phyloP scores from a whole-genome alignment of 2,329 filamentous ascomycete species.

The Exophiala lecanii-corni region DNA sequence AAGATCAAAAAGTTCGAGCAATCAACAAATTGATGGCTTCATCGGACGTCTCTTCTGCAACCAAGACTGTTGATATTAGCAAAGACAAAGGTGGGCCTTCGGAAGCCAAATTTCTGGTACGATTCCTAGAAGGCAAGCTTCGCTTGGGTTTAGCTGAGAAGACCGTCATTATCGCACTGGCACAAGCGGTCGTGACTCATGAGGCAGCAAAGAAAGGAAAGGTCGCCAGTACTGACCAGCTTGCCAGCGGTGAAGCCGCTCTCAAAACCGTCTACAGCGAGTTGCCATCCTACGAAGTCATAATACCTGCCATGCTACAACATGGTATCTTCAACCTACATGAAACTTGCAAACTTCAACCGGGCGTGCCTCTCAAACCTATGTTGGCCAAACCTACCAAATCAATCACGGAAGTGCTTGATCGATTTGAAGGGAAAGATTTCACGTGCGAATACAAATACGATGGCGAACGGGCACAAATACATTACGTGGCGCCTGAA shows the following conservation, averaged over 20 bases:
- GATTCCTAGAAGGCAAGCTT: constrained; percentile 91
- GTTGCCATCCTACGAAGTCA: constrained; percentile 89
- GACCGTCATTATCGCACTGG: constrained; percentile 83
- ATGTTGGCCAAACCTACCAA: constrained; percentile 99
- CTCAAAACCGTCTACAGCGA: constrained; percentile 93
- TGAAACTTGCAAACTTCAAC: constrained; percentile 83
- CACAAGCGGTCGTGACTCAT: constrained; percentile 81
- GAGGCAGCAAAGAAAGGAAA: constrained; percentile 69
- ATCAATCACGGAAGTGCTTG: constrained; percentile 93
- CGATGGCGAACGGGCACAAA: constrained; percentile 95
- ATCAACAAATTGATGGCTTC: constrained; percentile 97
- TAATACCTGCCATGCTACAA: constrained; percentile 82
- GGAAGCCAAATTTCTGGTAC: constrained; percentile 89
- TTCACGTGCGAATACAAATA: constrained; percentile 99
- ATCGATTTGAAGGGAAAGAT: constrained; percentile 89
- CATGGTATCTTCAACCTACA: constrained; percentile 78
- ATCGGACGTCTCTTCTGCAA: constrained; percentile 67
- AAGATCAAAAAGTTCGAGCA: constrained; percentile 82
- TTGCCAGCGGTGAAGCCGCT: constrained; percentile 77
- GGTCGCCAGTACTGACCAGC: constrained; percentile 66
- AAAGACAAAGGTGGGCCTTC: constrained; percentile 91
- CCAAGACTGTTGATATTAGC: constrained; percentile 76
- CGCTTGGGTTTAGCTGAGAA: constrained; percentile 86
- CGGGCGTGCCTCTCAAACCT: constrained; percentile 90
- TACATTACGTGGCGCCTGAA: constrained; percentile 89